Evolutionary conservation across 164 flowering plant genomes (phyloP).

Genomic region (Kingdonia uniflora): DNA sequence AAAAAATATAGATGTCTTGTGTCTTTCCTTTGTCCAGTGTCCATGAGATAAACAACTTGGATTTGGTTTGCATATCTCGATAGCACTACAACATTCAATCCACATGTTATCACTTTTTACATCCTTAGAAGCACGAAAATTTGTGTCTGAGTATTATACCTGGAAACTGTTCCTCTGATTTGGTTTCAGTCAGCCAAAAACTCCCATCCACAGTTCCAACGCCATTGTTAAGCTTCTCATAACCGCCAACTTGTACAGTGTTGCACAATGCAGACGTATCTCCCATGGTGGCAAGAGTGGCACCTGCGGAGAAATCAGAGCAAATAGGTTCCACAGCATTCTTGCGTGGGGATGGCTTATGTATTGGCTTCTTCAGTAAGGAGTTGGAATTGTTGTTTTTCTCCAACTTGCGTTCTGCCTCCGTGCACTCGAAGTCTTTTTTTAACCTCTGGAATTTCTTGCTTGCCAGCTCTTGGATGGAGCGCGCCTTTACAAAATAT

Average conservation of each 20-base stretch:
- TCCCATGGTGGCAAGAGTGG: conserved; percentile 60
- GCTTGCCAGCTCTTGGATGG: conserved; percentile 80
- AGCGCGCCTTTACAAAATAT: conserved; percentile 49
- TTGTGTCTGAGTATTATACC: conserved; percentile 26
- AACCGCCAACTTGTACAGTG: conserved; percentile 23
- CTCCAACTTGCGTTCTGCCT: conserved; percentile 47
- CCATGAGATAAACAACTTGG: too few species aligned
- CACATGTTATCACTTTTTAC: too few species aligned
- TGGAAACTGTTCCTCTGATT: conserved; percentile 44
- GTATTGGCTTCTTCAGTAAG: conserved; percentile 38
- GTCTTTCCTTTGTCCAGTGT: too few species aligned
- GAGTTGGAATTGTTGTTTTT: conserved; percentile 33
- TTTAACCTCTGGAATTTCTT: conserved; percentile 62
- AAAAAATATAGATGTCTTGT: too few species aligned
- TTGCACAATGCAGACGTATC: conserved; percentile 32
- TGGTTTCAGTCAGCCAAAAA: conserved; percentile 33
- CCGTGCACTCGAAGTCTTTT: conserved; percentile 28
- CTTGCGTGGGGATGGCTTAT: conserved; percentile 27
- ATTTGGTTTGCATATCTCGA: too few species aligned
- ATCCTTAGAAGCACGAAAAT: too few species aligned
- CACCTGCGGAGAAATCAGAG: conserved; percentile 81
- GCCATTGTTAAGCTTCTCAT: conserved; percentile 32
- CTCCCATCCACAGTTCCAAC: conserved; percentile 44
- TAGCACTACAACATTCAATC: too few species aligned
- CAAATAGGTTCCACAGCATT: conserved; percentile 56